Conservation (phyloP, 2,329 filamentous ascomycete genomes). For the Trichoderma citrinoviride region DNA sequence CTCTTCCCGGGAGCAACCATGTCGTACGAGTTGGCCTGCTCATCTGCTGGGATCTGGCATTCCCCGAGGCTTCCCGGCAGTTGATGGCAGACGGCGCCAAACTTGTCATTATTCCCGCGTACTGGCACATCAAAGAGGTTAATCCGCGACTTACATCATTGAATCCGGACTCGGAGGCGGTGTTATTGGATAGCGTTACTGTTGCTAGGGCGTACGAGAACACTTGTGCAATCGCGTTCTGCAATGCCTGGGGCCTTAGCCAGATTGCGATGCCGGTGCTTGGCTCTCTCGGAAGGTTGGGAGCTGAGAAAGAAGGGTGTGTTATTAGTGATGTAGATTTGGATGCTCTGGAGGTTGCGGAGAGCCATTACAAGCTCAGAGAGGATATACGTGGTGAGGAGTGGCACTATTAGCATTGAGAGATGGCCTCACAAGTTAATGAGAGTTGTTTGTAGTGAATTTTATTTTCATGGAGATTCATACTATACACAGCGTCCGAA, state of each 20-base stretch:
- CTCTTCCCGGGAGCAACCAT: background rate
- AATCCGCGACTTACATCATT: background rate
- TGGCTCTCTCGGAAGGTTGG: background rate
- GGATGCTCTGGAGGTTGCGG: background rate
- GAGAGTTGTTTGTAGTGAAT: background rate
- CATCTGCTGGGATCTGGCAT: slow-evolving; percentile 3
- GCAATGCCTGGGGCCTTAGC: slow-evolving; percentile 9
- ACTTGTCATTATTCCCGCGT: background rate
- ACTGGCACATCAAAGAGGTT: background rate
- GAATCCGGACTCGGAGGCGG: background rate
- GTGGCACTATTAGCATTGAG: background rate
- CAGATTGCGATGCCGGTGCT: slow-evolving; percentile 7
- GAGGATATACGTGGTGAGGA: background rate
- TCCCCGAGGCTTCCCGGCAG: background rate
- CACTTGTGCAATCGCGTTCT: background rate
- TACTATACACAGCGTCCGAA: background rate
- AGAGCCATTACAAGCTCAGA: background rate
- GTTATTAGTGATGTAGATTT: background rate
- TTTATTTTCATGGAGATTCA: background rate
- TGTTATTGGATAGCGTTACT: background rate
- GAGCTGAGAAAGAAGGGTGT: background rate
- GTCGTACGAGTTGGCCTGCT: background rate
- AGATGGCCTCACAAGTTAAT: background rate
- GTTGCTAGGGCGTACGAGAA: slow-evolving; percentile 11
- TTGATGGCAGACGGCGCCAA: background rate